Conservation (phyloP, 2,329 filamentous ascomycete species). For the Volutella citrinella region DNA sequence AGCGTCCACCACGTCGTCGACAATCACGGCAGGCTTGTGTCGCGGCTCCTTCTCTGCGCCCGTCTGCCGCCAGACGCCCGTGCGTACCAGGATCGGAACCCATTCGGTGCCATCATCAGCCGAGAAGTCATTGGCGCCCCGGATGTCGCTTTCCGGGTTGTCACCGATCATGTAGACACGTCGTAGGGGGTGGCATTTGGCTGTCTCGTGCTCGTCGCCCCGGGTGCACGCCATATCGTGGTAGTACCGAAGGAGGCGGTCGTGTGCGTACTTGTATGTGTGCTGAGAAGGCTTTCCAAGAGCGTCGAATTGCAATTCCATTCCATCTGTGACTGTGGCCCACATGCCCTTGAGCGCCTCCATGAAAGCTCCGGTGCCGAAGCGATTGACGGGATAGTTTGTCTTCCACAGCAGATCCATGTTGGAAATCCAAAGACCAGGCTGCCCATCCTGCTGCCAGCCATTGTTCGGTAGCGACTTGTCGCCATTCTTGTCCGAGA, state of each 20-base stretch:
- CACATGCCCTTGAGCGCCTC: constrained; percentile 79
- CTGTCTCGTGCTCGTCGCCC: constrained; percentile 9
- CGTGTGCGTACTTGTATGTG: constrained; percentile 79
- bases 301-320: constrained; percentile 58
- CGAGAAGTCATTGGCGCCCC: constrained; percentile 74
- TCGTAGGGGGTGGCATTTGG: constrained; percentile 51
- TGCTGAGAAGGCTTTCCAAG: constrained; percentile 79
- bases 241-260: constrained; percentile 60
- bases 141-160: constrained; percentile 86
- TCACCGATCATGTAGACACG: constrained; percentile 94
- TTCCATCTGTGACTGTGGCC: constrained; percentile 65
- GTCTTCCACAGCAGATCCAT: constrained; percentile 88
- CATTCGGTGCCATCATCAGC: constrained; percentile 69
- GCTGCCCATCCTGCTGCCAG: constrained; percentile 81
- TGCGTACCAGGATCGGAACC: constrained; percentile 74
- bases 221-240: constrained; percentile 22
- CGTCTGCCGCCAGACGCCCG: constrained; percentile 65
- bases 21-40: constrained; percentile 61
- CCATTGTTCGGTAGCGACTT: constrained; percentile 63
- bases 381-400: constrained; percentile 76
- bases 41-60: constrained; percentile 46
- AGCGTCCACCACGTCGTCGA: constrained; percentile 72
- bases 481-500: constrained; percentile 69
- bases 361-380: constrained; percentile 90
- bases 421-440: constrained; percentile 83